Evolutionary conservation across 1,284 basidiomycete species (phyloP), one percentile per base, ranked within the genome.

Genomic region (Marasmius sp.): DNA sequence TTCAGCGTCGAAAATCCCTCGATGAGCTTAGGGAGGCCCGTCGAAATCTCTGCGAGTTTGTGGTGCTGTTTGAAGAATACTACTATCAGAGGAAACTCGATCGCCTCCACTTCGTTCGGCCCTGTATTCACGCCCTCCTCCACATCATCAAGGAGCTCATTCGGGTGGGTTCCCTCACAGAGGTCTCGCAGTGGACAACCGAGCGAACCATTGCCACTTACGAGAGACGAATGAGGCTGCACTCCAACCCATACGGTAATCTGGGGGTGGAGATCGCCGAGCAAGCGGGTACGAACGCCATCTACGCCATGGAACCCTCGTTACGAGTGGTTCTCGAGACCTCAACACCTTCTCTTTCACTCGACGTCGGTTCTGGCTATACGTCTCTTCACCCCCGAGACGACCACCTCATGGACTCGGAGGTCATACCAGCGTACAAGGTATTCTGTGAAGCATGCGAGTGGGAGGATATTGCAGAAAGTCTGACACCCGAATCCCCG

Each of bases 161-260:
- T 11, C 64, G 64, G 1, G 20, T 68, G 20, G 72, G 71, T 9
- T 68, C 69, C 11, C 53, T 51, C 1, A 52, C 57, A 1, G 47
- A 37, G 20, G 50, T 39, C 3, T 54, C 66, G 1, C 71, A 73
- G 58, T 71, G 69, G 69, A 68, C 70, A 0, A 63, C 72, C 64
- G 71, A 74, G 34, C 58, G 58, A 0, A 61, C 55, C 3, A 71
- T 74, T 20, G 71, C 71, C 0, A 64, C 69, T 49, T 60, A 72
- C 12, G 66, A 65, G 1, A 50, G 57, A 12, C 65, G 69, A 43
- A 65, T 72, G 38, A 39, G 58, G 11, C 67, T 69, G 38, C 66
- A 61, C 14, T 66, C 64, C 2, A 66, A 57, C 50, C 59, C 43
- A 1, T 61, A 67, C 33, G 61, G 62, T 2, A 71, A 61, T 49